Base-by-base conservation (phyloP, 352 stramenopile species). In the Pythium biforme region DNA sequence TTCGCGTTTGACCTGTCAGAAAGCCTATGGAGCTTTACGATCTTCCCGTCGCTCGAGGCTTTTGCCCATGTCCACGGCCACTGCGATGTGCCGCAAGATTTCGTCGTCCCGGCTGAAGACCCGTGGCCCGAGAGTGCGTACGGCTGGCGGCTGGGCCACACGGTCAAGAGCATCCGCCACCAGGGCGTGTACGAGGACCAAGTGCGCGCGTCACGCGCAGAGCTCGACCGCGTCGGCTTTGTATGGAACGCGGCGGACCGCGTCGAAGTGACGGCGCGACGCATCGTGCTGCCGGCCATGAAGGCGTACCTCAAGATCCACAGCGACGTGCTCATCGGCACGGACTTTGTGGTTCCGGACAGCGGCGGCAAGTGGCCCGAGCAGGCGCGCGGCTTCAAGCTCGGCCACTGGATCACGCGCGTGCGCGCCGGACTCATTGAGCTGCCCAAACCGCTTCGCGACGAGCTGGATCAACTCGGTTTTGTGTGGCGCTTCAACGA, bases 141-240 rank as follows among this genome's bases (percentile, higher is more conserved):
- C 76, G 90, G 88, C 0, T 73, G 97, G 40, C 81, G 90, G 20
- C 75, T 98, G 12, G 95, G 95, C 10, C 80, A 93, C 31, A 88
- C 89, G 3, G 92, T 98, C 19, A 96, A 96, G 69, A 92, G 90
- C 45, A 97, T 98, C 60, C 88, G 95, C 47, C 65, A 72, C 46
- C 74, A 76, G 29, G 86, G 89, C 43, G 89, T 88, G 0, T 94
- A 90, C 56, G 71, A 77, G 39, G 45, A 74, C 19, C 95, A 97
- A 72, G 83, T 97, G 8, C 86, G 88, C 22, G 64, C 72, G 1
- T 74, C 86, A 56, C 75, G 75, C 12, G 65, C 81, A 12, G 77
- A 95, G 41, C 74, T 98, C 6, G 81, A 97, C 33, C 69, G 69
- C 15, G 63, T 98, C 23, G 92, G 90, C n/a, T 98, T 98, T 68